Percentiles rank a stretch among this genome's conserved stretches.
Evolutionary conservation across 805 yeast genomes (phyloP).

Genomic region (Yamadazyma kitorensis): DNA sequence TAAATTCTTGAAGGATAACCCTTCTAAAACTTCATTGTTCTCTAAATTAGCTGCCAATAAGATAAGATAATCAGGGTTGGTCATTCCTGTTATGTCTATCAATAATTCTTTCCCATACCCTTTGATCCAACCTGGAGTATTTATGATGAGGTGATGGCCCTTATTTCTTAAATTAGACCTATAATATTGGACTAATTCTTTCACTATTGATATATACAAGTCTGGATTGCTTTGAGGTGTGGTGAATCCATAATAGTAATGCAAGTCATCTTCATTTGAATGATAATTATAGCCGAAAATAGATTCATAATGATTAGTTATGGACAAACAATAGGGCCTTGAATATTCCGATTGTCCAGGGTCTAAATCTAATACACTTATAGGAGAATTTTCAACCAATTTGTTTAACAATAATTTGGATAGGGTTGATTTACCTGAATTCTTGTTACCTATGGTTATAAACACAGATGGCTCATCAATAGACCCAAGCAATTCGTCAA

Average conservation of each 20-base stretch:
- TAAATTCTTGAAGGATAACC: slow-evolving; percentile 25
- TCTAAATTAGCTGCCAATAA: slow-evolving; percentile 39
- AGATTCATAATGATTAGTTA: slow-evolving; percentile 34
- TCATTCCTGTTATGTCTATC: slow-evolving; percentile 39
- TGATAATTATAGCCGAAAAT: slow-evolving; percentile 20
- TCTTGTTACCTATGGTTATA: slow-evolving; percentile 62
- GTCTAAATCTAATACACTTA: slow-evolving; percentile 70
- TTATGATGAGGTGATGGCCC: slow-evolving; percentile 52
- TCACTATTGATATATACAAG: slow-evolving; percentile 46
- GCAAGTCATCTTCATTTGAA: slow-evolving; percentile 10
- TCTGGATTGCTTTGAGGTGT: slow-evolving; percentile 68
- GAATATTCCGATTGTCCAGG: slow-evolving; percentile 88
- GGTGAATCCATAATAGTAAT: slow-evolving; percentile 56
- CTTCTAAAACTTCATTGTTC: slow-evolving; percentile 24
- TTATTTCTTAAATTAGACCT: slow-evolving; percentile 14
- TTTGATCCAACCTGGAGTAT: slow-evolving; percentile 89
- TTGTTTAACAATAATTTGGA: slow-evolving; percentile 52
- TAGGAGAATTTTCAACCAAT: slow-evolving; percentile 28
- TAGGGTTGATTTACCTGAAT: slow-evolving; percentile 80
- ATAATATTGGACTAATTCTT: slow-evolving; percentile 37
- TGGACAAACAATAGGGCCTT: slow-evolving; percentile 66
- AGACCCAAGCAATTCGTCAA: slow-evolving; percentile 2
- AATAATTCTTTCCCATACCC: slow-evolving; percentile 77
- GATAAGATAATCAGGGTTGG: slow-evolving; percentile 56
- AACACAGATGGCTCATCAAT: slow-evolving; percentile 20